These are phyloP conservation scores for Botrytis fabae DNA, from an alignment of 2,329 filamentous ascomycete genomes.

Conservation along the genomic window DNA sequence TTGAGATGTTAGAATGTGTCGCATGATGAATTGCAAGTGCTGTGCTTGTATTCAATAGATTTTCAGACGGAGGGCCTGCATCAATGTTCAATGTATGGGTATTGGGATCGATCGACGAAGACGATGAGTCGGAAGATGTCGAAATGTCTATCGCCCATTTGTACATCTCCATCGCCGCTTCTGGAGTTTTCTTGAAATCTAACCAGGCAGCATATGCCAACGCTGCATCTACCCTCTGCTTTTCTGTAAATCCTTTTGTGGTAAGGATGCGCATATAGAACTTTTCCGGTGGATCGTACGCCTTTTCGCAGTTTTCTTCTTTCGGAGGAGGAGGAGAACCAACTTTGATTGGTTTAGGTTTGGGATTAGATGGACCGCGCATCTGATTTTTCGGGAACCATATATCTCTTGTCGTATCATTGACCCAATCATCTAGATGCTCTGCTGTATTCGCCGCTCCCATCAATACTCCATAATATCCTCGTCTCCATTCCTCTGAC, in stretches of 20 bases:
- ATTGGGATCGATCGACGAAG: slow-evolving; percentile 56
- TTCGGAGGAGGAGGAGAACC: slow-evolving; percentile 62
- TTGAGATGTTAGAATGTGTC: slow-evolving; percentile 61
- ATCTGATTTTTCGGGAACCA: slow-evolving; percentile 73
- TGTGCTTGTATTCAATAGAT: slow-evolving; percentile 73
- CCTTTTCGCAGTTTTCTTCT: slow-evolving; percentile 73
- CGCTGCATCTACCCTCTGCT: slow-evolving; percentile 78
- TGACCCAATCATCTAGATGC: slow-evolving; percentile 76
- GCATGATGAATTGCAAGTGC: slow-evolving; percentile 79
- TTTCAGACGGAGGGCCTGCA: slow-evolving; percentile 61
- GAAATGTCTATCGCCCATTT: slow-evolving; percentile 76
- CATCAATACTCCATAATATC: slow-evolving; percentile 83
- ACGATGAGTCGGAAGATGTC: slow-evolving; percentile 49
- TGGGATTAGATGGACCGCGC: slow-evolving; percentile 79
- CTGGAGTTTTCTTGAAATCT: slow-evolving; percentile 68
- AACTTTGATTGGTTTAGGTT: slow-evolving; percentile 69
- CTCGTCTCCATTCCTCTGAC: slow-evolving; percentile 79
- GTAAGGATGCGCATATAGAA: slow-evolving; percentile 83
- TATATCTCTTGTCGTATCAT: slow-evolving; percentile 63
- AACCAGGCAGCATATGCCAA: slow-evolving; percentile 83
- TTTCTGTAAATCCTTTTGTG: slow-evolving; percentile 74
- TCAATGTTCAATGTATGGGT: slow-evolving; percentile 65
- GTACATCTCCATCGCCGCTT: slow-evolving; percentile 71
- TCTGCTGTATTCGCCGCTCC: slow-evolving; percentile 74
- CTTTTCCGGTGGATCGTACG: slow-evolving; percentile 69